Percentiles rank a stretch among this genome's conserved stretches.
phyloP scores from a whole-genome alignment of 129 eudicot species.

The Oenanthe sinensis region DNA sequence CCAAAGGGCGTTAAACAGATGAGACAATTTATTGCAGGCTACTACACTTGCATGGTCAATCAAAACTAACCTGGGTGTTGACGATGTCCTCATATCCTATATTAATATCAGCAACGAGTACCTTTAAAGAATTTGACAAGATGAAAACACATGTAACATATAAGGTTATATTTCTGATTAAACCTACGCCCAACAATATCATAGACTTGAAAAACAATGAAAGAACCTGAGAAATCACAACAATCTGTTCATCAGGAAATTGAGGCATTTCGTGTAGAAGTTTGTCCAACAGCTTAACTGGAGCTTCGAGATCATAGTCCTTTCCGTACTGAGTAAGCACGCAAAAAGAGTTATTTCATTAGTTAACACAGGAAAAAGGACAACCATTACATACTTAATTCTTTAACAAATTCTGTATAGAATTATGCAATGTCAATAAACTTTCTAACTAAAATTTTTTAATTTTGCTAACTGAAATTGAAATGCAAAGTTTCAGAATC shows the following conservation, averaged over 20 bases:
- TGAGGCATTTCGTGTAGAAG: slow-evolving; percentile 74
- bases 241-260: slow-evolving; percentile 76
- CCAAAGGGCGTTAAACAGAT: neutral
- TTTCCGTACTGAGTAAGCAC: slow-evolving; percentile 62
- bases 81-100: slow-evolving; percentile 93
- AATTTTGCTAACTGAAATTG: neutral
- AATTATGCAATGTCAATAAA: neutral
- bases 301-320: slow-evolving; percentile 91
- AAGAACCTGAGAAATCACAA: slow-evolving; percentile 89
- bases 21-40: neutral
- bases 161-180: neutral
- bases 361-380: neutral
- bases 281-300: slow-evolving; percentile 90
- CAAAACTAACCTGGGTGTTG: slow-evolving; percentile 72
- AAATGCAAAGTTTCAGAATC: neutral
- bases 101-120: slow-evolving; percentile 94
- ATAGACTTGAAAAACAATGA: neutral
- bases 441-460: no score
- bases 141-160: neutral
- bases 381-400: neutral
- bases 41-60: slow-evolving; percentile 2
- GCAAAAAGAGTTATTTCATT: neutral
- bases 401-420: neutral
- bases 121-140: slow-evolving; percentile 33
- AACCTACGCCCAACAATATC: neutral